A percentile compares a stretch with the other conserved stretches of the same genome.
These are phyloP conservation scores for Pythium myriotylum DNA, from an alignment of 352 stramenopile species.

Conservation along the genomic window DNA sequence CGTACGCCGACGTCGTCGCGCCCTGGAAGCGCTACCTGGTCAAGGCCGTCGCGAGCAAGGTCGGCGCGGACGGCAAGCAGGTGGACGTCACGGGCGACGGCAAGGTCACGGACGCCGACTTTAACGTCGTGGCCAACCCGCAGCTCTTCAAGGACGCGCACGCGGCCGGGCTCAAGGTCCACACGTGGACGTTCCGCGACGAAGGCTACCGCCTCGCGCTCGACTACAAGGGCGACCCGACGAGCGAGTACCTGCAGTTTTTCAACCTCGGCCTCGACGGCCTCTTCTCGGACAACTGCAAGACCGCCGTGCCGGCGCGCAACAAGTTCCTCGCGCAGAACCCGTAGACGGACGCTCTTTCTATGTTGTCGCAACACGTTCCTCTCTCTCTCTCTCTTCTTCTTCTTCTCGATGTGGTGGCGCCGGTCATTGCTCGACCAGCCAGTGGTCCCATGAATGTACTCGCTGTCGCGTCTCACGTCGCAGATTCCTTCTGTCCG, in stretches of 20 bases:
- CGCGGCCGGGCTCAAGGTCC: constrained; percentile 41
- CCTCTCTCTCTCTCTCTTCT: too few species aligned
- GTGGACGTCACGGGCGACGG: constrained; percentile 24
- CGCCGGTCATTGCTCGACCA: too few species aligned
- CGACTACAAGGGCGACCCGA: constrained; percentile 70
- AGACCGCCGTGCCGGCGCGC: constrained; percentile 27
- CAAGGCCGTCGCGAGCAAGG: constrained; percentile 45
- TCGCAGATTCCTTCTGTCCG: too few species aligned
- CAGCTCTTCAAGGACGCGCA: constrained; percentile 54
- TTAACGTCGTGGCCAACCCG: constrained; percentile 21
- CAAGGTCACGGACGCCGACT: constrained; percentile 30
- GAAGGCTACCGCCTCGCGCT: constrained; percentile 63
- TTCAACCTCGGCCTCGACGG: constrained; percentile 67
- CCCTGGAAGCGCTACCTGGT: constrained; percentile 85
- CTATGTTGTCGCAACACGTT: too few species aligned
- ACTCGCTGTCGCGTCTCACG: too few species aligned
- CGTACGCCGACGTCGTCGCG: constrained; percentile 67
- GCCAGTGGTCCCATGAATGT: too few species aligned
- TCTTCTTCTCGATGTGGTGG: too few species aligned
- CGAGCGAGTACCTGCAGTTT: constrained; percentile 66
- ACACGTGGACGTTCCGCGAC: constrained; percentile 73
- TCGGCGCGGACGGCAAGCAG: constrained; percentile 40
- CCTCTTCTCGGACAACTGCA: constrained; percentile 53
- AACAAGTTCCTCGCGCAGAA: constrained; percentile 28
- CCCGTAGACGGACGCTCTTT: constrained; percentile 6